A percentile compares a stretch with the other conserved stretches of the same genome.
phyloP scores from a whole-genome alignment of 2,329 filamentous ascomycete species.

The Aspergillus costaricaensis region DNA sequence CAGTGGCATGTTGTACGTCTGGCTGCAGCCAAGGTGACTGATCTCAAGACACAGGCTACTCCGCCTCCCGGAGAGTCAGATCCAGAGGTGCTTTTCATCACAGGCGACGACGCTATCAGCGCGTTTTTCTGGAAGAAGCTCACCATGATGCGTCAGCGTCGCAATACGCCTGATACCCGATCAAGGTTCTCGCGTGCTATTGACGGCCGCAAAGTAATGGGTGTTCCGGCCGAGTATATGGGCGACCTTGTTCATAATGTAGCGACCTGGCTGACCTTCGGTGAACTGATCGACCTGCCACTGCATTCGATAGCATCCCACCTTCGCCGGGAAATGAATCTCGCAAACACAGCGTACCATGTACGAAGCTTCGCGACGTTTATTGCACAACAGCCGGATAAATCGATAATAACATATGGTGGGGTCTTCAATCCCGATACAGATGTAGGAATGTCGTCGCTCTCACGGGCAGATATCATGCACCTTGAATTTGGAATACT shows the following conservation, averaged over 20 bases:
- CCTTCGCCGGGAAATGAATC: neutral
- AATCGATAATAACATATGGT: slow-evolving; percentile 2
- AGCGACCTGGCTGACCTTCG: neutral
- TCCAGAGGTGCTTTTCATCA: neutral
- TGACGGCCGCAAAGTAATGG: slow-evolving; percentile 9
- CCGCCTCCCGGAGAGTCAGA: neutral
- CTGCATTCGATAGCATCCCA: neutral
- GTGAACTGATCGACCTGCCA: neutral
- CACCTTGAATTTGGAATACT: slow-evolving; percentile 62
- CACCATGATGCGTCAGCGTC: slow-evolving; percentile 1
- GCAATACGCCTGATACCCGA: neutral
- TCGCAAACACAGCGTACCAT: neutral
- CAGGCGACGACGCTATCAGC: slow-evolving; percentile 7
- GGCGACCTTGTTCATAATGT: slow-evolving; percentile 10
- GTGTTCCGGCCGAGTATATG: slow-evolving; percentile 10
- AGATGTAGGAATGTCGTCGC: slow-evolving; percentile 2
- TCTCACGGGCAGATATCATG: neutral
- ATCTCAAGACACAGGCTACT: neutral
- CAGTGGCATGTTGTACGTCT: neutral
- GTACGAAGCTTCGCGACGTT: slow-evolving; percentile 15
- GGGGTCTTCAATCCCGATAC: slow-evolving; percentile 1
- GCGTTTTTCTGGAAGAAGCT: slow-evolving; percentile 15
- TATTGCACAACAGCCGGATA: slow-evolving; percentile 7
- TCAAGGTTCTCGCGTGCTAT: slow-evolving; percentile 8
- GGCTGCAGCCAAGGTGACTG: neutral